Evolutionary conservation across 768 basidiomycete genomes (phyloP), one percentile per base, ranked within the genome.

Genomic region (Collybia mongolica): DNA sequence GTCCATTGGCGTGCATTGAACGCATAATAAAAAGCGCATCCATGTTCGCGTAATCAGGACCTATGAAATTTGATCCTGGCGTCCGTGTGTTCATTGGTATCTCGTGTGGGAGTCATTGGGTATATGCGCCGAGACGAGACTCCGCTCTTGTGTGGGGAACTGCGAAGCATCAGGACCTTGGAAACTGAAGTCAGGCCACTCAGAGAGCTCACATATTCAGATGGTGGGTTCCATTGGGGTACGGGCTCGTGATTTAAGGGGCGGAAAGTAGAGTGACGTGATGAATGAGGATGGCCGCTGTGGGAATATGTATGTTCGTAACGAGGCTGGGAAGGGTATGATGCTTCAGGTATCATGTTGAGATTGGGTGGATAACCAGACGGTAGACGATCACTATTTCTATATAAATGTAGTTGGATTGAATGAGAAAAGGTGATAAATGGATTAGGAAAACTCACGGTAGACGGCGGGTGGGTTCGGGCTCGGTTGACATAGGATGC

Each of bases 281-380:
- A 72, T 35, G 74, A 48, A 55, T 68, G 44, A 23, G 19, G 22
- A 20, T 23, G 56, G 24, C 65, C 48, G 35, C 69, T 56, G 54
- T 68, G 67, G 40, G 73, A 57, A 57, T 85, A 82, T 23, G 68
- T 43, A 49, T 74, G 59, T 49, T 85, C 81, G 53, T 85, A 84
- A 56, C 80, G 80, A 41, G 72, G 64, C 44, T 72, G 70, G 17
- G 72, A 68, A 48, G 77, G 74, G 64, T 83, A 83, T 61, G 74
- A 61, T 47, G 79, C 65, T 63, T 87, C 84, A 60, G 84, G 78
- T 60, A 85, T 83, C 66, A 83, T 76, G 39, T 79, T 72, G 42
- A 85, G 66, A 51, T 73, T 59, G 56, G 72, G 74, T 29, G 77
- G 64, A 59, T 82, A 83, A 55, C 66, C 71, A 52, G 74, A 32